These are phyloP conservation scores for Gomphus bonarii DNA, from an alignment of 1,284 basidiomycete genomes.

Conservation along the genomic window DNA sequence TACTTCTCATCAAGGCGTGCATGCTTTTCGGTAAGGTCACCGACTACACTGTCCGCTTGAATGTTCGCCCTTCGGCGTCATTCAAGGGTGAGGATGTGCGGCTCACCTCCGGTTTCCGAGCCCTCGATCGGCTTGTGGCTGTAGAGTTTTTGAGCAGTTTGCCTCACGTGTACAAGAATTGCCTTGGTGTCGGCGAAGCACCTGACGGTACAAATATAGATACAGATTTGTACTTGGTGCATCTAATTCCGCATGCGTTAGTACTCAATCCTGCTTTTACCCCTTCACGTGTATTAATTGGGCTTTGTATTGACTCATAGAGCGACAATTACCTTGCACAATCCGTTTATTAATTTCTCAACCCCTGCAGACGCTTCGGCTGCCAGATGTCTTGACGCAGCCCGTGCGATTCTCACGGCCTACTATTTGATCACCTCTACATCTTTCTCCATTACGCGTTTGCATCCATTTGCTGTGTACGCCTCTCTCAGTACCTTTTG, in stretches of 20 bases:
- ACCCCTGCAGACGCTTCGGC: slow-evolving; percentile 56
- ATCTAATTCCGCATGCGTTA: slow-evolving; percentile 73
- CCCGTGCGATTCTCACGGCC: slow-evolving; percentile 57
- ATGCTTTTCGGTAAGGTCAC: slow-evolving; percentile 78
- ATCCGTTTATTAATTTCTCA: slow-evolving; percentile 65
- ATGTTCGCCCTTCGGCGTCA: slow-evolving; percentile 18
- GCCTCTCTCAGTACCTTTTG: slow-evolving; percentile 10
- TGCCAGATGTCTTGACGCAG: slow-evolving; percentile 58
- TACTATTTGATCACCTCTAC: slow-evolving; percentile 68
- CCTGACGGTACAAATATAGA: slow-evolving; percentile 49
- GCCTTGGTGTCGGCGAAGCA: slow-evolving; percentile 43
- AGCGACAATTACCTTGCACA: slow-evolving; percentile 76
- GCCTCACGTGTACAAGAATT: slow-evolving; percentile 55
- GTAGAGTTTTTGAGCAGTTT: slow-evolving; percentile 57
- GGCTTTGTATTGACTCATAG: slow-evolving; percentile 27
- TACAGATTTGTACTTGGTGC: slow-evolving; percentile 76
- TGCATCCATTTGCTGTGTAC: slow-evolving; percentile 51
- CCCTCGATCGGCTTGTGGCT: slow-evolving; percentile 56
- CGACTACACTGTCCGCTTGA: slow-evolving; percentile 68
- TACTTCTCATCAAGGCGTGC: slow-evolving; percentile 66
- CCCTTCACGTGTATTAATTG: neutral
- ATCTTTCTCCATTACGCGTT: slow-evolving; percentile 62
- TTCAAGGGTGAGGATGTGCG: slow-evolving; percentile 17
- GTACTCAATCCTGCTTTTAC: slow-evolving; percentile 21
- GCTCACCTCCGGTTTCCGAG: slow-evolving; percentile 55